These are phyloP conservation scores for Backusella luteola DNA, from an alignment of 192 early-diverging fungal species.

Conservation along the genomic window DNA sequence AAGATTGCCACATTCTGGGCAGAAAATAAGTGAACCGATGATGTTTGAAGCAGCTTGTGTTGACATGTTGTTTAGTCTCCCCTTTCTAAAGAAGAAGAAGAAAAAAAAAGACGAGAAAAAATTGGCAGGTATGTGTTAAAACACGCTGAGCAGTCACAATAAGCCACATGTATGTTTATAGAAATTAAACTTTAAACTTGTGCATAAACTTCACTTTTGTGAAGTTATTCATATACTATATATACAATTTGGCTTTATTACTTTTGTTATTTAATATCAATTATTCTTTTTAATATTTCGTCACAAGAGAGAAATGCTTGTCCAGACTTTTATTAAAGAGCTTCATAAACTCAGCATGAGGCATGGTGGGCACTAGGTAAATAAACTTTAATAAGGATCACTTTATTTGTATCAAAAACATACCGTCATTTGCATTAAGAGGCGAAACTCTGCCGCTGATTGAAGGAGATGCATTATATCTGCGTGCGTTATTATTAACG, in stretches of 20 bases:
- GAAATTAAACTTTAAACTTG: background rate
- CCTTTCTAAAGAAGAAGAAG: background rate
- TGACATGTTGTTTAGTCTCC: background rate
- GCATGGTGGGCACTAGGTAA: background rate
- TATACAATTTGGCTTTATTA: background rate
- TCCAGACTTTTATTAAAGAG: background rate
- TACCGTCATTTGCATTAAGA: too few species aligned
- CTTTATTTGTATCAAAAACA: too few species aligned
- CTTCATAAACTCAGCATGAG: background rate
- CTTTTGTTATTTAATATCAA: too few species aligned
- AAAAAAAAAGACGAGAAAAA: background rate
- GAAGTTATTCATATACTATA: too few species aligned
- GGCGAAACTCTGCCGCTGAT: too few species aligned
- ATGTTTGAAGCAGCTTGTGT: constrained; percentile 21
- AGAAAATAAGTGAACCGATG: constrained; percentile 84
- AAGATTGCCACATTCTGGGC: constrained; percentile 86
- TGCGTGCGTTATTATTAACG: too few species aligned
- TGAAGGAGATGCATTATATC: too few species aligned
- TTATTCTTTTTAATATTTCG: too few species aligned
- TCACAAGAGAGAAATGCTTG: background rate
- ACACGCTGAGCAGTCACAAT: background rate
- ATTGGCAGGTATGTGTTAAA: background rate
- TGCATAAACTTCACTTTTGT: background rate
- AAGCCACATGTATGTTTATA: background rate
- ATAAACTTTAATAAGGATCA: too few species aligned